Evolutionary conservation across 2,329 filamentous ascomycete species (phyloP), one percentile per base, ranked within the genome.

Genomic region (Zelopaecilomyces penicillatus): DNA sequence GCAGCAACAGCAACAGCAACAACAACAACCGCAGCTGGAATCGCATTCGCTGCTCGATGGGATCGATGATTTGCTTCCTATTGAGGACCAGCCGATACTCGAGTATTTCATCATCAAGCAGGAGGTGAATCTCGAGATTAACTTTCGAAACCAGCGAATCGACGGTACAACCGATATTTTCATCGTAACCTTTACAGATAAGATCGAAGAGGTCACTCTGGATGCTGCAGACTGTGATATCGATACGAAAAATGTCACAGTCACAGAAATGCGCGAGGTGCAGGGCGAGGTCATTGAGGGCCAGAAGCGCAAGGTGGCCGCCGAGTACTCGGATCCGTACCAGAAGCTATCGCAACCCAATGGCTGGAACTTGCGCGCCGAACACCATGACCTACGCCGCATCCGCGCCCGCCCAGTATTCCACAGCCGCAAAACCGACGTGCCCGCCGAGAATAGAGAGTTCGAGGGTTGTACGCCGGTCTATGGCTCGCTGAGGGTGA

Each of bases 51-150:
- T 64, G 39, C 51, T 61, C 26, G 57, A 60, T 31, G 48, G 57
- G 30, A 56, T 61, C 19, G 62, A 64, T 42, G 59, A 57, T 37
- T 46, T 65, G 5, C 56, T 58, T 7, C 61, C 62, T 5, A 52
- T 63, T 30, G 52, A 64, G 41, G 66, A 70, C 48, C 48, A 51
- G 6, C 59, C 63, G 4, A 53, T 68, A 3, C 62, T 65, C 11
- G 64, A 68, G 28, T 71, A 67, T 45, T 69, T 75, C 35, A 69
- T 97, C 46, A 75, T 87, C 44, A 84, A 89, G 66, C 91, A 97
- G 67, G 86, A 87, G 62, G 83, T 98, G 41, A 83, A 89, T 56
- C 73, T 98, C 48, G 90, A 97, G 57, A 74, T 98, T 60, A 86
- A 95, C 67, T 94, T 98, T 62, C 75, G 78, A 52, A 78, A 78